These are phyloP conservation scores for Barbarea vulgaris DNA, from an alignment of 345 rosid genomes.

Conservation along the genomic window DNA sequence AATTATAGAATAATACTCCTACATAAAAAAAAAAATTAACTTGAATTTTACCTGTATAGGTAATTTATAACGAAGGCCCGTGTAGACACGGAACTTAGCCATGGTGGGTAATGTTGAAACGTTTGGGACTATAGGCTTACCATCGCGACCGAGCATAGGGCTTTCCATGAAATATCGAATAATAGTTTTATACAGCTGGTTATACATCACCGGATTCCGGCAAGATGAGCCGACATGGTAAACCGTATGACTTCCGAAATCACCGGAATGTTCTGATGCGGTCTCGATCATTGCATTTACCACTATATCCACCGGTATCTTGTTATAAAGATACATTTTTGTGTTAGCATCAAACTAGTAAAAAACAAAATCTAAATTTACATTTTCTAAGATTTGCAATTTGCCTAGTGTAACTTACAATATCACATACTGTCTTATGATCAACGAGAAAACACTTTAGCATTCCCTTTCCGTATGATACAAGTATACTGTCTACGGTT, in stretches of 20 bases:
- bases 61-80: slow-evolving; percentile 56
- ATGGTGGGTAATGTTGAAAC: slow-evolving; percentile 47
- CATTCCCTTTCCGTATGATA: slow-evolving; percentile 49
- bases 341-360: neutral
- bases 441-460: slow-evolving; percentile 39
- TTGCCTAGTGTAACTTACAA: slow-evolving; percentile 44
- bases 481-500: slow-evolving; percentile 51
- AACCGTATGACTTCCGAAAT: slow-evolving; percentile 39
- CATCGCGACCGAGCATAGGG: slow-evolving; percentile 70
- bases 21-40: neutral
- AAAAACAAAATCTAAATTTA: neutral
- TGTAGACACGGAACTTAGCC: slow-evolving; percentile 62
- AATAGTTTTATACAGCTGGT: slow-evolving; percentile 47
- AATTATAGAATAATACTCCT: neutral
- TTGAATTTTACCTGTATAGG: slow-evolving; percentile 41
- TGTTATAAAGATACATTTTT: neutral
- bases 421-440: slow-evolving; percentile 32
- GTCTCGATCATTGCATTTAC: slow-evolving; percentile 9
- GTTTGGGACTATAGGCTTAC: slow-evolving; percentile 55
- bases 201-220: slow-evolving; percentile 49
- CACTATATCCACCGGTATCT: slow-evolving; percentile 38
- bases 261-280: slow-evolving; percentile 1
- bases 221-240: slow-evolving; percentile 74
- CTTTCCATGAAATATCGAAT: slow-evolving; percentile 49
- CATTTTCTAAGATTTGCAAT: neutral